Percentiles rank a stretch among this genome's conserved stretches.
Evolutionary conservation across 2,329 filamentous ascomycete species (phyloP).

Genomic region (Arthrobotrys conoides): DNA sequence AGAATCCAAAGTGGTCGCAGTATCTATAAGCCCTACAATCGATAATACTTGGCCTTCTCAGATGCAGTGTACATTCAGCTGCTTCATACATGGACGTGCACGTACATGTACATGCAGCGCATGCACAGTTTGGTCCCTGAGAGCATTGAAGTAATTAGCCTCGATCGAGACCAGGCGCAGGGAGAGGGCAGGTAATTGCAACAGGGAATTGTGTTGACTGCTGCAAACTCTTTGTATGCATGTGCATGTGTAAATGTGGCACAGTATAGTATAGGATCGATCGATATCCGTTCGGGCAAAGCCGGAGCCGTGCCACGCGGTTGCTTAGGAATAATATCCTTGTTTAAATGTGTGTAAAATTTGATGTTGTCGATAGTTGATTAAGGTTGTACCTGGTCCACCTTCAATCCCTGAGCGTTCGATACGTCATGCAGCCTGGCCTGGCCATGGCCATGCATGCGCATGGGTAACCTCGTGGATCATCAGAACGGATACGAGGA

Average conservation of each 20-base stretch:
- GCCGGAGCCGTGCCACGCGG: constrained; percentile 1
- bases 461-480: not conserved
- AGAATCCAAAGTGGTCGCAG: too few relatives aligned
- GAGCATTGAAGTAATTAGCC: too few relatives aligned
- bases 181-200: too few relatives aligned
- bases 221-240: not conserved
- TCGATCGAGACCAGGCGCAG: too few relatives aligned
- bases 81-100: too few relatives aligned
- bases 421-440: not conserved
- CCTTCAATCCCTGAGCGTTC: not conserved
- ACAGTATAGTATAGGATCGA: not conserved
- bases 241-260: too few relatives aligned
- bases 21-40: too few relatives aligned
- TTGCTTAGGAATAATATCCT: not conserved
- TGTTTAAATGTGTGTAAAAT: not conserved
- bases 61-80: too few relatives aligned
- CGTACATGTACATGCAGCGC: too few relatives aligned
- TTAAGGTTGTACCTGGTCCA: not conserved
- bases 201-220: not conserved
- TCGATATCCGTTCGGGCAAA: not conserved
- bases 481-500: not conserved
- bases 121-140: too few relatives aligned
- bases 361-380: not conserved
- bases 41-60: too few relatives aligned
- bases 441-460: too few relatives aligned